These are phyloP conservation scores for Tetracladium maxilliforme DNA, from an alignment of 2,329 filamentous ascomycete species.

Conservation along the genomic window DNA sequence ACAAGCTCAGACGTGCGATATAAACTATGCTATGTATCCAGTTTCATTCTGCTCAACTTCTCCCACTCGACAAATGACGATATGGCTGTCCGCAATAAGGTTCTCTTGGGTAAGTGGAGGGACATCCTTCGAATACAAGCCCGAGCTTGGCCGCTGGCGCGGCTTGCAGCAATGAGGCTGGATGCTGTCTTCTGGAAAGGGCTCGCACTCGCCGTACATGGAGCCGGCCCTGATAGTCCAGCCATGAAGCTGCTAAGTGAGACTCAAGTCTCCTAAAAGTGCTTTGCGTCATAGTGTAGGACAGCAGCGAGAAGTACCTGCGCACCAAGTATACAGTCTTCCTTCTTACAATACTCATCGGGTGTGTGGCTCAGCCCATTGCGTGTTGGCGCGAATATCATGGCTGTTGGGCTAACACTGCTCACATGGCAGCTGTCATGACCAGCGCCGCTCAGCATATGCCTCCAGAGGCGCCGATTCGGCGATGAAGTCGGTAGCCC, in stretches of 20 bases:
- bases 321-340: constrained; percentile 42
- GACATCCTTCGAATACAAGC: constrained; percentile 10
- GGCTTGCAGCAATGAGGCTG: constrained; percentile 11
- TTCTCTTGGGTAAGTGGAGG: constrained; percentile 9
- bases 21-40: constrained; percentile 11
- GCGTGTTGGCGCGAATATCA: constrained; percentile 52
- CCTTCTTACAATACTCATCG: constrained; percentile 42
- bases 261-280: too few species aligned
- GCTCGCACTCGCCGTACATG: too few species aligned
- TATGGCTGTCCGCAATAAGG: constrained; percentile 6
- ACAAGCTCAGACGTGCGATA: constrained; percentile 10
- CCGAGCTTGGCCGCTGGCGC: constrained; percentile 10
- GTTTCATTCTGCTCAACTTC: constrained; percentile 10
- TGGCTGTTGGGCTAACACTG: constrained; percentile 51
- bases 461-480: too few species aligned
- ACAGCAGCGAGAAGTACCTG: constrained; percentile 28
- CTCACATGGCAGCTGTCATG: too few species aligned
- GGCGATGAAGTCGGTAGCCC: too few species aligned
- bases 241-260: too few species aligned
- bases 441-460: too few species aligned
- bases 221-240: too few species aligned
- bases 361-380: constrained; percentile 51
- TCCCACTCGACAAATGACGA: constrained; percentile 8
- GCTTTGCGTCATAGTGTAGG: constrained; percentile 24
- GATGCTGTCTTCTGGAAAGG: constrained; percentile 12